These are phyloP conservation scores for Malassezia obtusa DNA, from an alignment of 1,284 basidiomycete species.

Conservation along the genomic window DNA sequence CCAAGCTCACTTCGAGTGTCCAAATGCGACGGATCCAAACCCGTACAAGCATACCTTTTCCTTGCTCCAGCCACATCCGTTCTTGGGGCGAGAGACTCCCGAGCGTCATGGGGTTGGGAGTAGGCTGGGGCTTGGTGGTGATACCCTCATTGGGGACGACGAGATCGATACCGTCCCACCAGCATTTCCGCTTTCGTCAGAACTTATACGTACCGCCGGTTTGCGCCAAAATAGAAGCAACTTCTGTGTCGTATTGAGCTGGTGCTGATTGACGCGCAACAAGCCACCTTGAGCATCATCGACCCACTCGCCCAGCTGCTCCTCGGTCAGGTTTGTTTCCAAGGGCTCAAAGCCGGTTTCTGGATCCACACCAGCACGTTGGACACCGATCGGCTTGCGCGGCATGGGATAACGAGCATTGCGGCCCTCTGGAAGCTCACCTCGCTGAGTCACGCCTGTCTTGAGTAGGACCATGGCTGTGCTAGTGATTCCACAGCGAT, in stretches of 20 bases:
- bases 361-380: slow-evolving; percentile 6
- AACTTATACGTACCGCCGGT: slow-evolving; percentile 57
- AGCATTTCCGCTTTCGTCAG: slow-evolving; percentile 68
- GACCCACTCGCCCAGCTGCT: slow-evolving; percentile 16
- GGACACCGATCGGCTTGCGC: slow-evolving; percentile 14
- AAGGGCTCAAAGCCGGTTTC: slow-evolving; percentile 15
- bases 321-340: slow-evolving; percentile 14
- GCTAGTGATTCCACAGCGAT: slow-evolving; percentile 90
- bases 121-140: neutral
- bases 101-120: slow-evolving; percentile 1
- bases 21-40: slow-evolving; percentile 96
- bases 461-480: slow-evolving; percentile 95
- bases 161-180: slow-evolving; percentile 97
- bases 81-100: slow-evolving; percentile 35
- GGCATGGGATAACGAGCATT: neutral
- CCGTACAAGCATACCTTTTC: slow-evolving; percentile 35
- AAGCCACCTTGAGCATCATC: slow-evolving; percentile 38
- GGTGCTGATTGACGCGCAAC: slow-evolving; percentile 62
- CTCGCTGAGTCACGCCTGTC: slow-evolving; percentile 75
- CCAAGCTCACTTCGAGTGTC: slow-evolving; percentile 91
- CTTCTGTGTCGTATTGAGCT: slow-evolving; percentile 96
- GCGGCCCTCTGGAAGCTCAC: slow-evolving; percentile 51
- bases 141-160: slow-evolving; percentile 54
- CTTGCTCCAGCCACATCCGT: slow-evolving; percentile 31
- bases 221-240: slow-evolving; percentile 96